Evolutionary conservation across 2,329 filamentous ascomycete species (phyloP), one percentile per base, ranked within the genome.

Genomic region (Penicillium sp.): DNA sequence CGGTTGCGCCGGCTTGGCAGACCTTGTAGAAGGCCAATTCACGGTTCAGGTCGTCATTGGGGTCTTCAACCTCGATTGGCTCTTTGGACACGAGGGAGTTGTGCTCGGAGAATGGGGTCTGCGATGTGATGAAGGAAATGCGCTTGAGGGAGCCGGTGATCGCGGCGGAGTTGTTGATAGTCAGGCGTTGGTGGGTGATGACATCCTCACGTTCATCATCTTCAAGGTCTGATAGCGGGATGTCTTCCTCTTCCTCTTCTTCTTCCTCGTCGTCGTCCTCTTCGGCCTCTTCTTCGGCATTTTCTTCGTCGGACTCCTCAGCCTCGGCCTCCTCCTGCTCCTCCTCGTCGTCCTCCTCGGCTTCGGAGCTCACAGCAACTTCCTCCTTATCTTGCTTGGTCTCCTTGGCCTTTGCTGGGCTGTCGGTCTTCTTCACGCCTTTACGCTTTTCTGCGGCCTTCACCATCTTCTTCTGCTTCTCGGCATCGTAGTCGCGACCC

Each of bases 21-120:
- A 98, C 93, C 67, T 89, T 88, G 82, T 96, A 96, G 79, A 99
- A 96, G 49, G 92, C 90, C 35, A 96, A 83, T 78, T 99, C 95
- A 62, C 95, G 91, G 77, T 88, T 89, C 56, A 97, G 84, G 74
- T 99, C 95, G 72, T 99, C 93, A 64, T 93, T 88, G 59, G 95
- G 85, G 70, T 98, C 93, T 57, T 85, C 81, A 67, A 98, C 92
- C 42, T 86, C 82, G 27, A 91, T 88, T 2, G 87, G 84, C 66
- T 84, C 84, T 54, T 82, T 76, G 39, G 90, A 88, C 19, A 88
- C 84, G 53, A 98, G 78, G 42, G 86, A 86, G 77, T 96, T 92
- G 78, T 96, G 90, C 68, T 89, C 86, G 61, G 88, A 88, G 79
- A 99, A 99, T 45, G 90, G 84, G 21, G 91, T 86, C 62, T 84